Conservation (phyloP, 306 rosid genomes). For the Spatholobus suberectus region DNA sequence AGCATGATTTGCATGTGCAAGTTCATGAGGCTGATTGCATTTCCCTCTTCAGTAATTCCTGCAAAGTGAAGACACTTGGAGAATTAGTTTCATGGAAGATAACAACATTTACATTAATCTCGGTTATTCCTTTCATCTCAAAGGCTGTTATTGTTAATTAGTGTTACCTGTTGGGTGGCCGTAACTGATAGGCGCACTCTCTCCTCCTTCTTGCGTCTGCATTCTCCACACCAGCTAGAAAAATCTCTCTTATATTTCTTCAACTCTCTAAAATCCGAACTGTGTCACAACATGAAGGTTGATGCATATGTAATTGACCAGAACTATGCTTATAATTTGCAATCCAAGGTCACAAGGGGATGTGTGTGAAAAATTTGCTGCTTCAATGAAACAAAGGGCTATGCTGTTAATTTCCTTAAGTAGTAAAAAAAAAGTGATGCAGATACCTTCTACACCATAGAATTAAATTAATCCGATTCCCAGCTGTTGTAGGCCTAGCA, state of each 20-base stretch:
- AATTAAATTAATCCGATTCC: constrained; percentile 74
- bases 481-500: constrained; percentile 82
- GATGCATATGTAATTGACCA: constrained; percentile 3
- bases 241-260: constrained; percentile 76
- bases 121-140: too few relatives aligned
- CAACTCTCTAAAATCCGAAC: constrained; percentile 84
- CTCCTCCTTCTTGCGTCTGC: constrained; percentile 76
- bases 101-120: too few relatives aligned
- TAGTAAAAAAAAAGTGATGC: constrained; percentile 18
- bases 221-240: constrained; percentile 88
- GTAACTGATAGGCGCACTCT: constrained; percentile 62
- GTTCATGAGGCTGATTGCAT: constrained; percentile 56
- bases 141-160: too few relatives aligned
- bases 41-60: too few relatives aligned
- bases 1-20: constrained; percentile 38
- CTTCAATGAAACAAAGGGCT: background rate
- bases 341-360: too few relatives aligned
- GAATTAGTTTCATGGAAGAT: too few relatives aligned
- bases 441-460: constrained; percentile 93
- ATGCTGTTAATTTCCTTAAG: constrained; percentile 1
- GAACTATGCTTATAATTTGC: background rate
- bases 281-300: constrained; percentile 37
- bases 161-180: constrained; percentile 53
- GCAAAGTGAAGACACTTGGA: too few relatives aligned
- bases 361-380: too few relatives aligned